Evolutionary conservation across 2,329 filamentous ascomycete genomes (phyloP).

Genomic region (Ceratocystis cacaofunesta): DNA sequence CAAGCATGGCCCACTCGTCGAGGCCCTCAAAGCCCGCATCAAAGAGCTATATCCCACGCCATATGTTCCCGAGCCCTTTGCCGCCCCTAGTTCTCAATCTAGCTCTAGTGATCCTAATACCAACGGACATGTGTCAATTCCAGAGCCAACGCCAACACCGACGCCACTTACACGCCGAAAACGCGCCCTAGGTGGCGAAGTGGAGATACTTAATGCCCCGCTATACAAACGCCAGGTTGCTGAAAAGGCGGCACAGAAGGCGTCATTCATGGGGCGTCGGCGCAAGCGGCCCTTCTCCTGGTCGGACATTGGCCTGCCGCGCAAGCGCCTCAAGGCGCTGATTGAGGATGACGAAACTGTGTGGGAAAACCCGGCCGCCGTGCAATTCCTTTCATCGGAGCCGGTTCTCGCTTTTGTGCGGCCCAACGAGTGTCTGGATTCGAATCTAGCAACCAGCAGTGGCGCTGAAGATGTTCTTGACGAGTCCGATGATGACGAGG

Average conservation of each 20-base stretch:
- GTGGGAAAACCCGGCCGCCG: conserved; percentile 15
- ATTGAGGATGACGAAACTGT: conserved; percentile 16
- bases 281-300: conserved; percentile 15
- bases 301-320: conserved; percentile 12
- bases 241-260: conserved; percentile 11
- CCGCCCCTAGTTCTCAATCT: neutral
- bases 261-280: neutral
- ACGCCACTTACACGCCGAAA: conserved; percentile 12
- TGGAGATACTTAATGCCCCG: conserved; percentile 36
- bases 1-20: conserved; percentile 29
- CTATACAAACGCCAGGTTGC: conserved; percentile 31
- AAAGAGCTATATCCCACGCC: conserved; percentile 32
- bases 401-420: conserved; percentile 15
- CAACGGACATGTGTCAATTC: neutral
- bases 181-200: conserved; percentile 23
- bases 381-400: conserved; percentile 10
- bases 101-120: conserved; percentile 5
- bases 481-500: neutral
- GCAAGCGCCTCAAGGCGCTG: conserved; percentile 11
- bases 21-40: conserved; percentile 32
- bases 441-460: neutral
- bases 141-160: neutral
- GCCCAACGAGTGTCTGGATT: conserved; percentile 14
- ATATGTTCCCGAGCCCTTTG: conserved; percentile 22
- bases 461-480: neutral